Evolutionary conservation across 2,329 filamentous ascomycete species (phyloP).

Genomic region (Dendrostoma leiphaemia): DNA sequence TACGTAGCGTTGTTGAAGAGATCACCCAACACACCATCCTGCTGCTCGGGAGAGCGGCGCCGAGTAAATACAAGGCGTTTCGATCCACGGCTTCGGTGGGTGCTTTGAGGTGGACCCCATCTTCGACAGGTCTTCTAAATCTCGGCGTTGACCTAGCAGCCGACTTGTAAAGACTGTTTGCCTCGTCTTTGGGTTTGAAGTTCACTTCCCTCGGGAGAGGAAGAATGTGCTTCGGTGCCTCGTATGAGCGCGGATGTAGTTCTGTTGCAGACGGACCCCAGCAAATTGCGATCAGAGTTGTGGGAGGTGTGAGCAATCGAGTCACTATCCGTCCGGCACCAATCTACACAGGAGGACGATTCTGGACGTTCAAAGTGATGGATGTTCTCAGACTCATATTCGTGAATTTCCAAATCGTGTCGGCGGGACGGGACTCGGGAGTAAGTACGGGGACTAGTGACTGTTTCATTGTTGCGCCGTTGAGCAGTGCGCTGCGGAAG

Average conservation of each 20-base stretch:
- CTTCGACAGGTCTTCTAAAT: not conserved
- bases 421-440: not conserved
- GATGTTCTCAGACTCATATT: too few relatives aligned
- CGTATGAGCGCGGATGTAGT: too few relatives aligned
- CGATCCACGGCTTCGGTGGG: constrained; percentile 54
- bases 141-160: not conserved
- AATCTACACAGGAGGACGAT: too few relatives aligned
- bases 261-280: too few relatives aligned
- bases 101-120: constrained; percentile 30
- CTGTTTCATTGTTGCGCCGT: too few relatives aligned
- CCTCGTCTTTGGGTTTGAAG: too few relatives aligned
- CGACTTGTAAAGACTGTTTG: not conserved
- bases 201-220: not conserved
- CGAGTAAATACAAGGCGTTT: constrained; percentile 68
- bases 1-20: too few relatives aligned
- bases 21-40: constrained; percentile 58
- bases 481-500: constrained; percentile 3
- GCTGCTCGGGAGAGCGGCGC: constrained; percentile 61
- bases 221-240: too few relatives aligned
- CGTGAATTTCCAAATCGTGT: not conserved
- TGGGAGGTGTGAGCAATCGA: too few relatives aligned
- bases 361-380: too few relatives aligned
- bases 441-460: too few relatives aligned
- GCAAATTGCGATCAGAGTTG: not conserved
- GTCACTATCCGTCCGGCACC: too few relatives aligned